phyloP scores from a whole-genome alignment of 768 basidiomycete genomes.

The Xerocomus brunneocitrinus region DNA sequence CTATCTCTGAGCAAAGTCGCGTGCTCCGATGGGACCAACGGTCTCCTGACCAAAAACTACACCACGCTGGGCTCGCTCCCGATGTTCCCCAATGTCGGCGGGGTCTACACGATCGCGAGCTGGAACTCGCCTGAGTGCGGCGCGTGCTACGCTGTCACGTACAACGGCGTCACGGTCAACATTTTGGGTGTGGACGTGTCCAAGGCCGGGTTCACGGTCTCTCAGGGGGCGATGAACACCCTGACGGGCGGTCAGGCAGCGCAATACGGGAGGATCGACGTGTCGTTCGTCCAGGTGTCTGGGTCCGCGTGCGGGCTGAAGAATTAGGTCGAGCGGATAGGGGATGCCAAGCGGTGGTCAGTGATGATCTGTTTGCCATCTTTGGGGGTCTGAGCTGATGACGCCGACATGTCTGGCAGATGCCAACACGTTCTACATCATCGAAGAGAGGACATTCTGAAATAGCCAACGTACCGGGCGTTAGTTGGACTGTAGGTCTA shows the following conservation, averaged over 20 bases:
- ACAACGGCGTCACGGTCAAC: conserved; percentile 36
- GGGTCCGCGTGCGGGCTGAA: conserved; percentile 1
- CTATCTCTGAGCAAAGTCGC: conserved; percentile 30
- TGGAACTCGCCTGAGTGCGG: conserved; percentile 27
- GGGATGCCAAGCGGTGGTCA: neutral
- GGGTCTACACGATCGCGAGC: conserved; percentile 16
- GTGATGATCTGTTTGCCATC: neutral
- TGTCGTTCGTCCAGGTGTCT: neutral
- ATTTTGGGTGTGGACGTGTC: conserved; percentile 55
- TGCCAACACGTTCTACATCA: neutral
- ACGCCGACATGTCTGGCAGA: conserved; percentile 3
- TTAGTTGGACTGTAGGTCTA: conserved; percentile 2
- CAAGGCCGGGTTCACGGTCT: conserved; percentile 35
- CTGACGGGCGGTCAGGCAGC: conserved; percentile 16
- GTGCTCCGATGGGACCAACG: conserved; percentile 38
- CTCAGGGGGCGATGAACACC: conserved; percentile 24
- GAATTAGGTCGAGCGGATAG: neutral
- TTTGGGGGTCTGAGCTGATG: neutral
- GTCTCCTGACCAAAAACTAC: conserved; percentile 32
- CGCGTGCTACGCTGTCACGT: conserved; percentile 30
- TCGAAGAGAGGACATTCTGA: neutral
- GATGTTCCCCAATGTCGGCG: conserved; percentile 37
- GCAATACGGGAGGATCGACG: conserved; percentile 16
- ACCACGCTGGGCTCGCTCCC: conserved; percentile 36
- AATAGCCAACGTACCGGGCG: neutral